Evolutionary conservation across 2,329 filamentous ascomycete species (phyloP).

Genomic region (Colletotrichum spinosum): DNA sequence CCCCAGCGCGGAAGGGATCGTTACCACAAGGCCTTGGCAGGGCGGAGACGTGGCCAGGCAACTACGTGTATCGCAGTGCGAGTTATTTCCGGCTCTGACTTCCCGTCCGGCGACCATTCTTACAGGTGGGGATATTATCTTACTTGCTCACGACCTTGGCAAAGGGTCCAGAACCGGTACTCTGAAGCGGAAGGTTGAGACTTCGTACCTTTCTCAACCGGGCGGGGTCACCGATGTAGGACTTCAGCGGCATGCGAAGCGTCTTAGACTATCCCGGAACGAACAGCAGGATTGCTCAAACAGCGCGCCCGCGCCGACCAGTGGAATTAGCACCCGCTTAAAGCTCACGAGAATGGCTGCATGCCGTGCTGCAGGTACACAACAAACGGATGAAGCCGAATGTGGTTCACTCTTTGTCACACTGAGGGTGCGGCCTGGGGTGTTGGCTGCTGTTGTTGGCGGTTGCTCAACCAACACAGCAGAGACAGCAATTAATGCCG

Average conservation of each 20-base stretch:
- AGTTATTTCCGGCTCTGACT: constrained; percentile 2
- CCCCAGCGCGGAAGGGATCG: neutral
- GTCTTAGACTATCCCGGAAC: neutral
- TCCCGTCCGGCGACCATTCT: constrained; percentile 3
- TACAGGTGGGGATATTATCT: constrained; percentile 16
- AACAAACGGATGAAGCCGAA: neutral
- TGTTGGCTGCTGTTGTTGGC: constrained; percentile 19
- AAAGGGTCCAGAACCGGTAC: constrained; percentile 14
- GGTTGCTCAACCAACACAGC: neutral
- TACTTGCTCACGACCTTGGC: constrained; percentile 22
- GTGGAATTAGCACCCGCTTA: neutral
- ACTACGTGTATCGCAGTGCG: neutral
- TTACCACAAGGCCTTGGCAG: neutral
- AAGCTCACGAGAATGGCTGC: neutral
- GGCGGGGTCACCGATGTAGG: constrained; percentile 2
- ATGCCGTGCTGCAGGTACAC: constrained; percentile 10
- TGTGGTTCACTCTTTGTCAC: constrained; percentile 17
- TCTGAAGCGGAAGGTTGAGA: constrained; percentile 26
- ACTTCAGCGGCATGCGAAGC: constrained; percentile 11
- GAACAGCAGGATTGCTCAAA: neutral
- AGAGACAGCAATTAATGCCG: neutral
- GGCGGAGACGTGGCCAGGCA: too few species aligned
- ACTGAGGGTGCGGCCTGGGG: constrained; percentile 21
- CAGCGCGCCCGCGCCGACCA: neutral
- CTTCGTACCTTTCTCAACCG: neutral